Evolutionary conservation across 192 early-diverging fungal species (phyloP), one percentile per base, ranked within the genome.

Genomic region (Piromyces finnis): DNA sequence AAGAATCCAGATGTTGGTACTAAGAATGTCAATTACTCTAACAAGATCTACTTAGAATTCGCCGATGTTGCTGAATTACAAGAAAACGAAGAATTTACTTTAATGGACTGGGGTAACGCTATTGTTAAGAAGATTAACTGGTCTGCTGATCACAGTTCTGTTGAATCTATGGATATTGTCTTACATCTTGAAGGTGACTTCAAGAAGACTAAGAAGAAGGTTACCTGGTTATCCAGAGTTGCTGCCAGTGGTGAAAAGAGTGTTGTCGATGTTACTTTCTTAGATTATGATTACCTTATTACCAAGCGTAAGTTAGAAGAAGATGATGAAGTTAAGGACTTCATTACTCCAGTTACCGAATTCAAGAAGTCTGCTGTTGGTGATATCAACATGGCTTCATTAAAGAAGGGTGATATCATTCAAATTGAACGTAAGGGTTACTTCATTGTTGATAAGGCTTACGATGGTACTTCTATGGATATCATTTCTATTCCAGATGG

Each of bases 21-120:
- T 79, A 99, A 99, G 89, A 87, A 84, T 32, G 96, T 95, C 0
- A 89, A 89, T 29, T 97, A 90, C 79, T 92, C 92, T 30, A 86
- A 90, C 15, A 87, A 89, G 83, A 84, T 98, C 77, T 93, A 91
- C 83, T 81, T 99, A 39, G 94, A 94, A 59, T 92, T 93, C 84
- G 93, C 88, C 18, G 98, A 99, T 84, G 96, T 95, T 29, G 90
- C 92, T 79, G 85, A 87, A 30, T 86, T 97, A 29, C 93, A 88
- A 77, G 82, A 91, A 12, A 92, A 90, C 81, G 98, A 99, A 88
- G 97, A 99, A 87, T 83, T 96, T 29, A 99, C 98, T 36, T 86
- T 99, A 80, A 98, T 99, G 97, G 97, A 98, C 88, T 99, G 98
- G 98, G 98, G 98, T 68, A 99, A 99, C 85, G 95, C 93, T 14